These are phyloP conservation scores for Scheffersomyces stambukii DNA, from an alignment of 1,139 yeast genomes.

Conservation along the genomic window DNA sequence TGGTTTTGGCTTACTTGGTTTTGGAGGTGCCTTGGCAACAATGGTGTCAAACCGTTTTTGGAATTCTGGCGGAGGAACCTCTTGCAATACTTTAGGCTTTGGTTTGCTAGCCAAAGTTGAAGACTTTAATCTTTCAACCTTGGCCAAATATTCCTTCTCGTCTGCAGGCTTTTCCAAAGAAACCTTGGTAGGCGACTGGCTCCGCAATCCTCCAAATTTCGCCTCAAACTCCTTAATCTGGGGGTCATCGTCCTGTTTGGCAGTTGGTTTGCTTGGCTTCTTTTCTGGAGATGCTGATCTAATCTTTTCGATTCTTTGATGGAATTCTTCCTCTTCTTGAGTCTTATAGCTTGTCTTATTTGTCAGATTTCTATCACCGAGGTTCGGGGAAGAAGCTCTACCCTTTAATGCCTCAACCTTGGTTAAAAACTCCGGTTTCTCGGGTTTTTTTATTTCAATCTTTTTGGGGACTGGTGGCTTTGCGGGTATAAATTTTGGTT, in stretches of 20 bases:
- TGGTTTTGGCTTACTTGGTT: constrained; percentile 11
- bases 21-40: constrained; percentile 8
- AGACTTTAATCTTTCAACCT: constrained; percentile 3
- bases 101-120: background rate
- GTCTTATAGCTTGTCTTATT: constrained; percentile 2
- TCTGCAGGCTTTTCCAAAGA: constrained; percentile 2
- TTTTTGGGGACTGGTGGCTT: constrained; percentile 7
- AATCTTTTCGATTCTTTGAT: constrained; percentile 15
- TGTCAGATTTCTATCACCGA: too few relatives aligned
- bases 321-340: constrained; percentile 5
- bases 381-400: too few relatives aligned
- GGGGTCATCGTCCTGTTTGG: constrained; percentile 3
- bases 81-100: constrained; percentile 4
- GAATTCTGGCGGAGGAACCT: constrained; percentile 10
- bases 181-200: constrained; percentile 3
- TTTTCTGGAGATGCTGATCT: constrained; percentile 12
- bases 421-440: background rate
- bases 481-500: constrained; percentile 5
- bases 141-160: constrained; percentile 3
- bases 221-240: constrained; percentile 4
- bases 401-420: background rate
- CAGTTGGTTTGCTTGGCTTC: background rate
- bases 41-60: constrained; percentile 9
- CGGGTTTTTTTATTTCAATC: constrained; percentile 1
- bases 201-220: constrained; percentile 5